phyloP scores from a whole-genome alignment of 1,284 basidiomycete species.

The Cryptococcus floricola region DNA sequence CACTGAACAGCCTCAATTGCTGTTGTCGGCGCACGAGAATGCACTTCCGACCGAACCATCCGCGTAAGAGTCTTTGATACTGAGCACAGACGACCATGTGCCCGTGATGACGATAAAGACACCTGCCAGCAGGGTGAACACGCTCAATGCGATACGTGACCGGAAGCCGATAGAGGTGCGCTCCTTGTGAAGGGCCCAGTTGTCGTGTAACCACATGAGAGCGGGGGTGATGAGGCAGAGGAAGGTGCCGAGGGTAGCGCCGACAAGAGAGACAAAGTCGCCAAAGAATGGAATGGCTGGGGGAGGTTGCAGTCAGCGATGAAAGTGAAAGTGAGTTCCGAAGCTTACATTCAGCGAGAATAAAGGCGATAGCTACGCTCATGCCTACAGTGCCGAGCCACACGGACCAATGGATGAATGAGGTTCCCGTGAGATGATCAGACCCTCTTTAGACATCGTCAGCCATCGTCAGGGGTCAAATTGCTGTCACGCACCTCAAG shows the following conservation, averaged over 20 bases:
- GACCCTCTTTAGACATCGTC: conserved; percentile 42
- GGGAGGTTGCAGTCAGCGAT: conserved; percentile 1
- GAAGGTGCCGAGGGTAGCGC: conserved; percentile 23
- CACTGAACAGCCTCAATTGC: background rate
- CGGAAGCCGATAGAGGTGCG: conserved; percentile 15
- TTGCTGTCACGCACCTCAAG: conserved; percentile 27
- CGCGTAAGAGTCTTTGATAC: conserved; percentile 41
- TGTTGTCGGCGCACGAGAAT: conserved; percentile 46
- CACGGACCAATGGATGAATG: conserved; percentile 25
- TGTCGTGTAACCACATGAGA: conserved; percentile 30
- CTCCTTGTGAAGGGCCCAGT: conserved; percentile 14
- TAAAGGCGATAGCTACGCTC: conserved; percentile 9
- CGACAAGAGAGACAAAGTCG: conserved; percentile 32
- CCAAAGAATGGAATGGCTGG: conserved; percentile 39
- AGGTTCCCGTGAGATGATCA: conserved; percentile 52
- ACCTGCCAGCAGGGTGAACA: conserved; percentile 36
- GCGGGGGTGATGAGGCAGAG: conserved; percentile 16
- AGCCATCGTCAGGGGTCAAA: background rate
- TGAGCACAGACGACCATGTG: conserved; percentile 40
- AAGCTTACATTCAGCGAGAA: conserved; percentile 32
- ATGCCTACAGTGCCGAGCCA: conserved; percentile 2
- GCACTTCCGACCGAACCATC: conserved; percentile 36
- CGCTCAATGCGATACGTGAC: conserved; percentile 20
- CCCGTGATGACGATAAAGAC: conserved; percentile 44
- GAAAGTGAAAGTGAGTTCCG: background rate